Evolutionary conservation across 2,329 filamentous ascomycete genomes (phyloP), one percentile per base, ranked within the genome.

Genomic region (Pseudogymnoascus sp.): DNA sequence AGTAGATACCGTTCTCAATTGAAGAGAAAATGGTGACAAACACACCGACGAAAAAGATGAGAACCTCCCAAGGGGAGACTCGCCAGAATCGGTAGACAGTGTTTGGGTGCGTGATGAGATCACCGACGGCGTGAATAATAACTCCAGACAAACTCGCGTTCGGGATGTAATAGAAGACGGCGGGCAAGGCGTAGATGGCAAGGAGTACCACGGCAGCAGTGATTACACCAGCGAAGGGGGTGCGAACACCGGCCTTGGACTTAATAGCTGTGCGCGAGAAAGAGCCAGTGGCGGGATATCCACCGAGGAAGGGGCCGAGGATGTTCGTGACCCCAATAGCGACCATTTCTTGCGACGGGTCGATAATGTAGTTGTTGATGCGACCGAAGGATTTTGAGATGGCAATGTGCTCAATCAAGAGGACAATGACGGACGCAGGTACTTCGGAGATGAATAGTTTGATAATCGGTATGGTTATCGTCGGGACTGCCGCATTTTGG

Each of bases 251-350:
- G 58, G 94, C 92, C 75, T 97, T 97, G 4, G 93, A 94, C 75
- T 97, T 96, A 76, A 97, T 97, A 60, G 94, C 93, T 29, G 94
- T 97, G 64, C 94, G 86, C 36, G 90, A 96, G 79, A 97, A 97
- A 2, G 94, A 97, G 1, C 94, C 94, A 2, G 93, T 99, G 0
- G 91, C 89, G 11, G 93, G 90, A 71, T 96, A 99, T 1, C 82
- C 94, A 59, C 93, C 94, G 2, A 97, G 80, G 77, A 97, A 96
- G 2, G 94, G 92, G 0, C 90, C 92, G 6, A 97, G 80, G 37
- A 97, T 79, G 72, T 97, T 97, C 36, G 87, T 88, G 26, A 97
- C 84, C 64, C 93, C 93, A 66, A 97, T 96, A 21, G 91, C 93
- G 54, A 99, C 90, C 76, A 99, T 83, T 73, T 99, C 93, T 73